Evolutionary conservation across 257 asterid species (phyloP).

Genomic region (Solanum chilense): DNA sequence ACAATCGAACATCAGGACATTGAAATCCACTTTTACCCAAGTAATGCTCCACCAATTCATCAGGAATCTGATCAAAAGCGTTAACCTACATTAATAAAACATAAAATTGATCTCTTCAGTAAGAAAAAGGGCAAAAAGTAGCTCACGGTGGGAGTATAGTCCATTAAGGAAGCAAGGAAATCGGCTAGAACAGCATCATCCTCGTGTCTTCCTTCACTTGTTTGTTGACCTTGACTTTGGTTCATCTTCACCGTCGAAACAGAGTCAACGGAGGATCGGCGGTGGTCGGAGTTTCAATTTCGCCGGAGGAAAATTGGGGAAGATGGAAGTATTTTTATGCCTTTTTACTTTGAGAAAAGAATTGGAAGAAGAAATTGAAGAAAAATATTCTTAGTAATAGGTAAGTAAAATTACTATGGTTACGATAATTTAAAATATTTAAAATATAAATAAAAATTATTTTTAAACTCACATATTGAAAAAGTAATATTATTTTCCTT

Average conservation of each 20-base stretch:
- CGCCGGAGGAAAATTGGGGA: neutral
- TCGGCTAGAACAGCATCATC: constrained; percentile 79
- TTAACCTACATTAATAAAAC: neutral
- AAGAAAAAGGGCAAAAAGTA: neutral
- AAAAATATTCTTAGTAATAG: neutral
- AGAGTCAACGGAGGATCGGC: neutral
- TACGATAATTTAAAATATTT: too few species aligned
- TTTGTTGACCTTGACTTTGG: constrained; percentile 39
- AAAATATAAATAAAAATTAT: too few species aligned
- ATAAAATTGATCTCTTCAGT: neutral
- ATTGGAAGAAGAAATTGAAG: neutral
- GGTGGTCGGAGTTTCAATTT: neutral
- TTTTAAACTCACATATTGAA: too few species aligned
- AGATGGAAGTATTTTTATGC: neutral
- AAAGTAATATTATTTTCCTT: neutral
- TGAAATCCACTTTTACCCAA: constrained; percentile 92
- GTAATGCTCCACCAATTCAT: constrained; percentile 96
- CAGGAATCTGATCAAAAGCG: constrained; percentile 56
- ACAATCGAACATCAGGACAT: constrained; percentile 96
- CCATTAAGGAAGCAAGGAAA: constrained; percentile 88
- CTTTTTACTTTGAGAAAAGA: neutral
- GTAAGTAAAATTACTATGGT: too few species aligned
- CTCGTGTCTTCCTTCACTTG: constrained; percentile 67
- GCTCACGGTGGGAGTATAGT: constrained; percentile 79
- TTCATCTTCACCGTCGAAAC: neutral